phyloP scores from a whole-genome alignment of 352 stramenopile species.

The Globisporangium polare region DNA sequence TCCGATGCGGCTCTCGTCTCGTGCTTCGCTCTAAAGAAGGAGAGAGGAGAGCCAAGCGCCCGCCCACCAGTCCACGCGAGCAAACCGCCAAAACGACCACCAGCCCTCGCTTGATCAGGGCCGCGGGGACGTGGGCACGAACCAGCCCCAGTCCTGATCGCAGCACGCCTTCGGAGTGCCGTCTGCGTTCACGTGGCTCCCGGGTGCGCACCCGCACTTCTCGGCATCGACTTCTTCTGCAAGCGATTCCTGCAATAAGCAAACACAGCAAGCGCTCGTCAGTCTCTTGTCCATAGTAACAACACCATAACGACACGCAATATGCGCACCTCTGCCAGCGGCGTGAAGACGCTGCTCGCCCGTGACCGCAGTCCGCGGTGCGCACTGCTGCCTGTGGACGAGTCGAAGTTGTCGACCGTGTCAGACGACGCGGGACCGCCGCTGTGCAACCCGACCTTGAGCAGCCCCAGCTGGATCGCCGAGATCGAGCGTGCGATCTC shows the following conservation, averaged over 20 bases:
- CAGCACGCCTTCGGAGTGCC: slow-evolving; percentile 26
- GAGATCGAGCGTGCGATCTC: slow-evolving; percentile 53
- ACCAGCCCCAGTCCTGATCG: slow-evolving; percentile 68
- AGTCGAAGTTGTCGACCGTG: slow-evolving; percentile 29
- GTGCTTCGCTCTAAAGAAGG: slow-evolving; percentile 6
- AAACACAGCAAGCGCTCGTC: neutral
- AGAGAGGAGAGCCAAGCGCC: neutral
- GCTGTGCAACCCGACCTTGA: slow-evolving; percentile 24
- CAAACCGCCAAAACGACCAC: neutral
- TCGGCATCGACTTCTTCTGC: slow-evolving; percentile 6
- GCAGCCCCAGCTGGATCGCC: slow-evolving; percentile 36
- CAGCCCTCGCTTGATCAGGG: neutral
- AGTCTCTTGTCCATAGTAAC: neutral
- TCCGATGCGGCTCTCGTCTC: neutral
- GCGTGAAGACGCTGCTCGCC: slow-evolving; percentile 40
- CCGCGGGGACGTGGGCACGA: slow-evolving; percentile 39
- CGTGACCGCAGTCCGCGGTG: slow-evolving; percentile 25
- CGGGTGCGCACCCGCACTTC: slow-evolving; percentile 20
- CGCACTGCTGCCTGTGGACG: slow-evolving; percentile 26
- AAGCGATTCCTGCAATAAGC: slow-evolving; percentile 4
- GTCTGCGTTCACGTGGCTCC: slow-evolving; percentile 16
- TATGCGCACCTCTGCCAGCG: slow-evolving; percentile 26
- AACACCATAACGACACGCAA: neutral
- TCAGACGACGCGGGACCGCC: slow-evolving; percentile 11
- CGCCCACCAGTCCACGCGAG: neutral